These are phyloP conservation scores for Beauveria australis DNA, from an alignment of 2,329 filamentous ascomycete genomes.

Conservation along the genomic window DNA sequence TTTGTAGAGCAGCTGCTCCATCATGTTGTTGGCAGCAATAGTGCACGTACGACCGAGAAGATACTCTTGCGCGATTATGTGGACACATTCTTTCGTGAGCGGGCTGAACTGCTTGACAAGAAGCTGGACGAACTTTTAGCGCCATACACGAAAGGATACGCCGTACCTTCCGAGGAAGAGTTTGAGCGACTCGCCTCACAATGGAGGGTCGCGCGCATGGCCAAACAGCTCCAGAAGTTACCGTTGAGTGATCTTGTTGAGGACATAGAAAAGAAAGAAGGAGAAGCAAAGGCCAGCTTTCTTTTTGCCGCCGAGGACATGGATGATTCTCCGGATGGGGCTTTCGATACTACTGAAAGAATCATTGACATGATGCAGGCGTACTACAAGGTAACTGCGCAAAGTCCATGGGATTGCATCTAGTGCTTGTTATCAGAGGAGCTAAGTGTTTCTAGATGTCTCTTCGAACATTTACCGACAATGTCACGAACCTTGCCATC, in stretches of 20 bases:
- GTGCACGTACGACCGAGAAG: slow-evolving; percentile 9
- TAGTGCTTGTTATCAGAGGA: background rate
- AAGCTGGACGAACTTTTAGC: slow-evolving; percentile 33
- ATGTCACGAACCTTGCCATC: slow-evolving; percentile 37
- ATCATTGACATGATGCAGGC: slow-evolving; percentile 36
- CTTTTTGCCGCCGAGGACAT: slow-evolving; percentile 4
- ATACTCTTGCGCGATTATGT: slow-evolving; percentile 19
- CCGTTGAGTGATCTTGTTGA: background rate
- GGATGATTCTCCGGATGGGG: slow-evolving; percentile 6
- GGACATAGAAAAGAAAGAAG: background rate
- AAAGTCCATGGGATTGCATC: no score
- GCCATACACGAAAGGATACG: slow-evolving; percentile 28
- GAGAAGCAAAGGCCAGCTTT: background rate
- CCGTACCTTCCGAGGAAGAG: slow-evolving; percentile 24
- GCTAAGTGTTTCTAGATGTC: slow-evolving; percentile 15
- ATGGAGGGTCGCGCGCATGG: slow-evolving; percentile 12
- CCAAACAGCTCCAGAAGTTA: background rate
- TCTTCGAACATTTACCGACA: slow-evolving; percentile 33
- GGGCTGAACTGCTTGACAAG: slow-evolving; percentile 17
- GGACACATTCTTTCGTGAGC: slow-evolving; percentile 26
- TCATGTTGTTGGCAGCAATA: slow-evolving; percentile 12
- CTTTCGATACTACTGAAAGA: slow-evolving; percentile 28
- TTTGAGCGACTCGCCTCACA: slow-evolving; percentile 19
- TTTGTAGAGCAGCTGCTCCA: slow-evolving; percentile 30
- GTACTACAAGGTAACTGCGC: slow-evolving; percentile 30